These are phyloP conservation scores for Nakazawaea populi DNA, from an alignment of 805 yeast species.

Conservation along the genomic window DNA sequence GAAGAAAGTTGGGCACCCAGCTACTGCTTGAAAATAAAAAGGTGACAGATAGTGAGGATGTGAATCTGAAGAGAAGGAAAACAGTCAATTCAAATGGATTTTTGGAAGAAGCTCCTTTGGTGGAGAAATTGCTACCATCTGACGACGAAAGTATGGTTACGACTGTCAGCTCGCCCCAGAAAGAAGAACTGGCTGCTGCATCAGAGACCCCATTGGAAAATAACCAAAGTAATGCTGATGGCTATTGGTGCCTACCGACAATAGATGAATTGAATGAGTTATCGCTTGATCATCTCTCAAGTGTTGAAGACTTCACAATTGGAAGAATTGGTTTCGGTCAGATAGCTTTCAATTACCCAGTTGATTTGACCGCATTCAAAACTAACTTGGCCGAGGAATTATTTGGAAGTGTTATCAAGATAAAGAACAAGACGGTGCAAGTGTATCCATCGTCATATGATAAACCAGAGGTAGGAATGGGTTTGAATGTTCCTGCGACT, in stretches of 20 bases:
- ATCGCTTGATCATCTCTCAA: constrained; percentile 41
- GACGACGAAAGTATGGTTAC: background rate
- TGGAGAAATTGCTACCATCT: background rate
- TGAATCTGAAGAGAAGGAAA: constrained; percentile 3
- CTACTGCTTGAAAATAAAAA: background rate
- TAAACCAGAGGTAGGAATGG: constrained; percentile 61
- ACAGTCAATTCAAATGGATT: constrained; percentile 3
- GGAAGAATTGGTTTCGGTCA: constrained; percentile 69
- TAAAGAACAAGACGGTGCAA: constrained; percentile 46
- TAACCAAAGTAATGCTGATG: constrained; percentile 1
- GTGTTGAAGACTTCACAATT: constrained; percentile 56
- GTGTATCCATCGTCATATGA: constrained; percentile 52
- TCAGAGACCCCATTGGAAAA: background rate
- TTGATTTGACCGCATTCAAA: constrained; percentile 56
- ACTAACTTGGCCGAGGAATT: constrained; percentile 28
- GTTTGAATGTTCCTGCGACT: constrained; percentile 73
- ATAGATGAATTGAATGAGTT: constrained; percentile 39
- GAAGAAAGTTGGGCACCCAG: background rate
- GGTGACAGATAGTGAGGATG: background rate
- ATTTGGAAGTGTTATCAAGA: constrained; percentile 37
- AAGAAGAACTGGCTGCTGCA: background rate
- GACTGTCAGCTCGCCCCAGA: background rate
- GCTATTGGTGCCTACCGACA: constrained; percentile 71
- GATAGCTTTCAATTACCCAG: constrained; percentile 58
- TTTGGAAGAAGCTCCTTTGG: background rate